These are phyloP conservation scores for Fusarium sp. DNA, from an alignment of 2,329 filamentous ascomycete genomes.

Conservation along the genomic window DNA sequence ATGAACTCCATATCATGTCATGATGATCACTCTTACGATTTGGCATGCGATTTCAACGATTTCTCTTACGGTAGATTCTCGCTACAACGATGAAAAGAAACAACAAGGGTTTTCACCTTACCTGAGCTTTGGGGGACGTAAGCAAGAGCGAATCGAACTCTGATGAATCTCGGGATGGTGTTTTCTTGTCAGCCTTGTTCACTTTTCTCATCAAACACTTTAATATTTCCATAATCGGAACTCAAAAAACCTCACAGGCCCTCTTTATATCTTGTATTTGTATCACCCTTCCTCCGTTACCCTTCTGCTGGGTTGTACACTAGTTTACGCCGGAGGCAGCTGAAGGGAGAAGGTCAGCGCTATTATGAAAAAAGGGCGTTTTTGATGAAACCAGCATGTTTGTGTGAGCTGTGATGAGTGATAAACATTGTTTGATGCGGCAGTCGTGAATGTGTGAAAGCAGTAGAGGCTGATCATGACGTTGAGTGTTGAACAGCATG, in stretches of 20 bases:
- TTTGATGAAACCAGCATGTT: constrained; percentile 38
- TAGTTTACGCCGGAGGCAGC: constrained; percentile 50
- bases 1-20: constrained; percentile 41
- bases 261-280: constrained; percentile 51
- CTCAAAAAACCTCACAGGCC: constrained; percentile 43
- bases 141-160: constrained; percentile 44
- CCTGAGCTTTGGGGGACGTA: constrained; percentile 44
- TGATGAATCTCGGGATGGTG: constrained; percentile 44
- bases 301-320: constrained; percentile 52
- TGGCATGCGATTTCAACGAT: constrained; percentile 55
- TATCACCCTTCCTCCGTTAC: constrained; percentile 50
- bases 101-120: constrained; percentile 43
- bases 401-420: constrained; percentile 18
- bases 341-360: constrained; percentile 49
- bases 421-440: constrained; percentile 8
- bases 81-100: constrained; percentile 47
- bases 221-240: constrained; percentile 48
- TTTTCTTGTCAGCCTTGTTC: constrained; percentile 45
- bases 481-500: constrained; percentile 7
- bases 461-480: not conserved
- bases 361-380: constrained; percentile 49
- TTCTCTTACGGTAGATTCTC: constrained; percentile 54
- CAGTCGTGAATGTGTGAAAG: not conserved
- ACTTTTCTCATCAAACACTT: constrained; percentile 46
- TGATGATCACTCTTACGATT: constrained; percentile 53